Conservation (phyloP, 208 protist genomes). For the Kentomonas sorsogonicus region DNA sequence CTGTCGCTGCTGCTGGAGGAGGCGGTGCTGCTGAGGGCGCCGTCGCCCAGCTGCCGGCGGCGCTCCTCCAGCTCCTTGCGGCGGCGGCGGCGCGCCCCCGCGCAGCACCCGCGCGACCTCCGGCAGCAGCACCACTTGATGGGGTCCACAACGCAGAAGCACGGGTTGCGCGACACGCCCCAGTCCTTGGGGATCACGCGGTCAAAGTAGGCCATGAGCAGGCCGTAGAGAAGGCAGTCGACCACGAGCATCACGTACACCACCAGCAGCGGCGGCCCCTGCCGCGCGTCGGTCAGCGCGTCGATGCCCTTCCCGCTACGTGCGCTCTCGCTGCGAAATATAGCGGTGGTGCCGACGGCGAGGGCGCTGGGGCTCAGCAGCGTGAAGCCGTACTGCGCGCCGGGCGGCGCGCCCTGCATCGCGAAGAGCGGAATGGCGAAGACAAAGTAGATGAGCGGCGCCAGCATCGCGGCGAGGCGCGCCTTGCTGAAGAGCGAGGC, state of each 20-base stretch:
- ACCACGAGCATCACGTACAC: constrained; percentile 20
- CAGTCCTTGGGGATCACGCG: constrained; percentile 56
- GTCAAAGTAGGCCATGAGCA: constrained; percentile 76
- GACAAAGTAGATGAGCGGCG: constrained; percentile 72
- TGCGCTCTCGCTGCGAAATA: constrained; percentile 42
- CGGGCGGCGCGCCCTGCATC: constrained; percentile 24
- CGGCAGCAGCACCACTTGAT: constrained; percentile 18
- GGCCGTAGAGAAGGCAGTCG: constrained; percentile 60
- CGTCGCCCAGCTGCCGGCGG: neutral
- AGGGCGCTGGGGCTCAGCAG: constrained; percentile 58
- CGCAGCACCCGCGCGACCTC: too few species aligned
- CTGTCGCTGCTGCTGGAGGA: constrained; percentile 10
- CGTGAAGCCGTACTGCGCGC: constrained; percentile 22
- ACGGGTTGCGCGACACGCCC: constrained; percentile 43
- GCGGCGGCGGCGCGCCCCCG: too few species aligned
- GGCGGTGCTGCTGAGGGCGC: constrained; percentile 4
- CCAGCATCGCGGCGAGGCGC: constrained; percentile 46
- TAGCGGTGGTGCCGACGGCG: constrained; percentile 30
- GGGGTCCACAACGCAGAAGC: constrained; percentile 59
- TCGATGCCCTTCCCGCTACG: constrained; percentile 24
- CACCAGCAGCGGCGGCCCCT: constrained; percentile 14
- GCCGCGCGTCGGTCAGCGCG: constrained; percentile 3
- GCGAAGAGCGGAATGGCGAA: constrained; percentile 55
- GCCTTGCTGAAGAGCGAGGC: constrained; percentile 72
- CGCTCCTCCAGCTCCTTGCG: too few species aligned